Conservation (phyloP, 2,329 filamentous ascomycete species). For the Proliferodiscus dingleyae region DNA sequence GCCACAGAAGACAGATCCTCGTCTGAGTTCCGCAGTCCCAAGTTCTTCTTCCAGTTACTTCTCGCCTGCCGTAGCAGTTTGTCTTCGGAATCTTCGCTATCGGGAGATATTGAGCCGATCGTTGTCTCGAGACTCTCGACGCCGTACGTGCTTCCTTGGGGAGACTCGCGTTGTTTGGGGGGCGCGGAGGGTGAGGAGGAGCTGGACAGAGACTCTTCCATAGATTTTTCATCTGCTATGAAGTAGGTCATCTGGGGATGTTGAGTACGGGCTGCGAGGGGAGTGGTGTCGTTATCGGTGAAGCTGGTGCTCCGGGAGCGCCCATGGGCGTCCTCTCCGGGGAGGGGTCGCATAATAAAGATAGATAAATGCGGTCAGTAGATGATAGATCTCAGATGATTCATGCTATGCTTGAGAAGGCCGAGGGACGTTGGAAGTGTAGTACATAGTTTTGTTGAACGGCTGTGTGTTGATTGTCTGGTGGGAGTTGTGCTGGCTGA, state of each 20-base stretch:
- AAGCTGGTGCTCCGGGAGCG: slow-evolving; percentile 35
- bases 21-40: slow-evolving; percentile 18
- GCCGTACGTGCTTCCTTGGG: slow-evolving; percentile 31
- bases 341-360: slow-evolving; percentile 41
- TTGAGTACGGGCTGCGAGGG: slow-evolving; percentile 31
- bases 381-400: background rate
- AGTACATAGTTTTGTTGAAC: too few relatives aligned
- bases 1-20: slow-evolving; percentile 20
- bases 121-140: slow-evolving; percentile 32
- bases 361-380: background rate
- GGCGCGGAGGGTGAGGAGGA: slow-evolving; percentile 19
- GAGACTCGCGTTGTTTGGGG: slow-evolving; percentile 31
- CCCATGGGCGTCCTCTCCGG: slow-evolving; percentile 40
- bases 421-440: background rate
- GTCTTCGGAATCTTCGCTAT: slow-evolving; percentile 27
- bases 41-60: slow-evolving; percentile 27
- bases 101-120: slow-evolving; percentile 28
- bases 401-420: slow-evolving; percentile 15
- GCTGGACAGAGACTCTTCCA: slow-evolving; percentile 38
- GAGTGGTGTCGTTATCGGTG: slow-evolving; percentile 35
- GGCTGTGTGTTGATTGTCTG: too few relatives aligned
- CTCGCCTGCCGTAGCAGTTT: slow-evolving; percentile 21
- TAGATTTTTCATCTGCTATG: slow-evolving; percentile 45
- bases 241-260: slow-evolving; percentile 47
- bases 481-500: too few relatives aligned